Base-by-base conservation (phyloP, 1,284 basidiomycete species). In the Sanghuangporus baumii region DNA sequence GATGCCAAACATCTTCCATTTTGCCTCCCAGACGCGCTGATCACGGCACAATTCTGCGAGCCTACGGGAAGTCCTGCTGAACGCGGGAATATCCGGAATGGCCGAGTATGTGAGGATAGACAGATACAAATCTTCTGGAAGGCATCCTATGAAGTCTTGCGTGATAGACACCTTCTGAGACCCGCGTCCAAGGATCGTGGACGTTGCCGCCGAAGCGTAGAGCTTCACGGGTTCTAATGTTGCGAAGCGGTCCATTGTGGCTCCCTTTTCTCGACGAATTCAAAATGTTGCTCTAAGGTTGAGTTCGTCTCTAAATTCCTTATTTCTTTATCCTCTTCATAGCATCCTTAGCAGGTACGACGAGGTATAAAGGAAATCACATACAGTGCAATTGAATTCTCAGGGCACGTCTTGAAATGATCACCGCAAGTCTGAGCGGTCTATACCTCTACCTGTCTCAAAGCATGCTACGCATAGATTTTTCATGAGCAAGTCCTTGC, bases 81-180 rank as follows among this genome's bases (percentile, higher is more conserved):
- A 91, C 1, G 84, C 79, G 1, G 90, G 86, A 18, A 96, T 74
- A 72, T 94, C 93, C 26, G 90, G 85, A 16, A 96, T 75, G 3
- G 93, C 86, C 20, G 94, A 78, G 71, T 86, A 82, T 5, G 80
- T 76, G 65, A 95, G 79, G 61, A 96, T 80, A 57, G 88, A 78
- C 31, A 90, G 75, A 71, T 96, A 88, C 4, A 95, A 76, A 68
- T 89, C 85, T 48, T 84, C 80, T 9, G 94, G 93, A 34, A 96
- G 84, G 36, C 83, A 82, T 8, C 94, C 94, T 59, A 96, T 82
- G 64, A 84, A 79, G 43, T 50, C 80, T 77, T 40, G 74, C 73
- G 11, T 71, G 68, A 34, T 69, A 67, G 48, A 69, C 18, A 46
- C 50, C 54, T 51, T 56, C 55, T 54, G 62, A 51, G 36, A 26